A percentile compares a stretch with the other conserved stretches of the same genome.
Evolutionary conservation across 179 eudicot genomes (phyloP).

Genomic region (Camellia oleifera): DNA sequence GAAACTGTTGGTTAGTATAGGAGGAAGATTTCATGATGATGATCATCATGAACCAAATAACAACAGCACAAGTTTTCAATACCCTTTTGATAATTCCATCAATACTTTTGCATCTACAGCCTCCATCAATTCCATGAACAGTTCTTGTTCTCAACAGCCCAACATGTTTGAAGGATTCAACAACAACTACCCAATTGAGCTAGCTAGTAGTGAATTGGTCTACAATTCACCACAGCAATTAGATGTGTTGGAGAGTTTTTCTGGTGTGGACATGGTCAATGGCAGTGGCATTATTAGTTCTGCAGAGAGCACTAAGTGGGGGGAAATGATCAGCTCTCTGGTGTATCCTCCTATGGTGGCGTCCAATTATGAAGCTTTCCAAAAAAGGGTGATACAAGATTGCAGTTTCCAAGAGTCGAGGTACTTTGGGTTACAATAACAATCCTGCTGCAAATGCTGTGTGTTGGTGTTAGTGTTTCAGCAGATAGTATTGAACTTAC

Average conservation of each 20-base stretch:
- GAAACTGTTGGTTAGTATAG: constrained; percentile 23
- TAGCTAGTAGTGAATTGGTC: constrained; percentile 17
- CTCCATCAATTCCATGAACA: constrained; percentile 6
- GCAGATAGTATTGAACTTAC: not conserved
- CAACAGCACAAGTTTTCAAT: constrained; percentile 12
- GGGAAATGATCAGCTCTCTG: constrained; percentile 30
- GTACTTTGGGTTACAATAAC: constrained; percentile 13
- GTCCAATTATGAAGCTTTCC: constrained; percentile 14
- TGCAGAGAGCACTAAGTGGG: constrained; percentile 39
- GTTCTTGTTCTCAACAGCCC: constrained; percentile 17
- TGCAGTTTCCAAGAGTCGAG: not conserved
- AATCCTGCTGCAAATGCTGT: too few relatives aligned
- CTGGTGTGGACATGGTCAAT: constrained; percentile 29
- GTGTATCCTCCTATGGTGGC: constrained; percentile 29
- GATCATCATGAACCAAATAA: constrained; percentile 15
- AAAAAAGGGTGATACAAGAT: not conserved
- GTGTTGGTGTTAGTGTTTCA: too few relatives aligned
- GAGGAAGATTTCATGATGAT: constrained; percentile 28
- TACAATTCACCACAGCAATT: constrained; percentile 20
- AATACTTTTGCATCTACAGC: constrained; percentile 18
- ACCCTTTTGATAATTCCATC: constrained; percentile 16
- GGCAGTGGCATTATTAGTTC: constrained; percentile 24
- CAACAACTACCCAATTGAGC: constrained; percentile 23
- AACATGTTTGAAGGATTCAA: constrained; percentile 27
- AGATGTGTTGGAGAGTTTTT: constrained; percentile 34